Evolutionary conservation across 139 green algal species (phyloP).

Genomic region (Protoeuglena noctilucae): DNA sequence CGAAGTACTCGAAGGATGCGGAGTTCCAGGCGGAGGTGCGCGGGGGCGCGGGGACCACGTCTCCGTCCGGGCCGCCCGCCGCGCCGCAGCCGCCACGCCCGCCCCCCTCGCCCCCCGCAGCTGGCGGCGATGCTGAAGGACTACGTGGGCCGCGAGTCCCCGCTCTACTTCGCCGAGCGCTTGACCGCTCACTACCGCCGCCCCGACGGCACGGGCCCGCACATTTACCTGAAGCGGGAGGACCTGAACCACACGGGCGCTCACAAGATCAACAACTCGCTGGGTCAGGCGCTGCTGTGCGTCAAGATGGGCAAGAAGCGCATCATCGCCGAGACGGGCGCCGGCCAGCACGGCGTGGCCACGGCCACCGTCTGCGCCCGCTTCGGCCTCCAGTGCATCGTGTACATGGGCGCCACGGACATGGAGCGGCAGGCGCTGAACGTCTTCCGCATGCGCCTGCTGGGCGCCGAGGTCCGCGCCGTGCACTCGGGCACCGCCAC

Average conservation of each 20-base stretch:
- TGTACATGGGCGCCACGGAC: conserved; percentile 99
- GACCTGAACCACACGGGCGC: conserved; percentile 97
- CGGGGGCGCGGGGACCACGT: too few relatives aligned
- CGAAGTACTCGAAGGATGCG: conserved; percentile 37
- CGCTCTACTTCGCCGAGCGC: conserved; percentile 86
- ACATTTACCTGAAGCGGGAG: conserved; percentile 97
- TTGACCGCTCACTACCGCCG: conserved; percentile 66
- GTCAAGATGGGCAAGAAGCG: conserved; percentile 84
- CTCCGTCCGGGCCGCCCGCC: too few relatives aligned
- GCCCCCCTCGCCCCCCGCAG: conserved; percentile 16
- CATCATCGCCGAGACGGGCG: conserved; percentile 97
- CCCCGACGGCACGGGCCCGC: conserved; percentile 35
- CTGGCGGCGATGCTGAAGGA: conserved; percentile 75
- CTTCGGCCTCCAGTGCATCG: conserved; percentile 85
- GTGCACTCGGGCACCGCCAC: conserved; percentile 83
- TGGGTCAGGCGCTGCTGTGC: conserved; percentile 87
- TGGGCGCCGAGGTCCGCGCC: conserved; percentile 79
- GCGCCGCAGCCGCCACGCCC: background rate
- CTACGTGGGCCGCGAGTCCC: conserved; percentile 84
- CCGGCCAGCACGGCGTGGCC: conserved; percentile 94
- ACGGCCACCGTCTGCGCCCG: conserved; percentile 92
- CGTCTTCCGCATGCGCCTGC: conserved; percentile 96
- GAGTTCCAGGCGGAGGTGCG: conserved; percentile 64
- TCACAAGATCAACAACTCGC: conserved; percentile 99
- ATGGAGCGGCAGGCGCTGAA: conserved; percentile 95